A percentile compares a stretch with the other conserved stretches of the same genome.
phyloP scores from a whole-genome alignment of 495 filamentous ascomycete species.

The Hypoxylon perforatum region DNA sequence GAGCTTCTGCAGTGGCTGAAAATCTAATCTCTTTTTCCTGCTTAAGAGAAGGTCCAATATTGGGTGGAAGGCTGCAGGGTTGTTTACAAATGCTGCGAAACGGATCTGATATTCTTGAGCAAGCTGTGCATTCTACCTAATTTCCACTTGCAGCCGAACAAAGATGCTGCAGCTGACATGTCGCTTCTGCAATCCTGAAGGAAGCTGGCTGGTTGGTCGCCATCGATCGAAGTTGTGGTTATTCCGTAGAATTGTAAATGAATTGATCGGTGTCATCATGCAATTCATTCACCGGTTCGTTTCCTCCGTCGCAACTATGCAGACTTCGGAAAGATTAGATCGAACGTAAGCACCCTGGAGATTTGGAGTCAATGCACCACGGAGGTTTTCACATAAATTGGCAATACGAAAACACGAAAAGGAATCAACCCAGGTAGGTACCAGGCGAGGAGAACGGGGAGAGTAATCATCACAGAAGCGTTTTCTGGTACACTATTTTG shows the following conservation, averaged over 20 bases:
- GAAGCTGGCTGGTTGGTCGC: slow-evolving; percentile 12
- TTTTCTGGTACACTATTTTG: not conserved
- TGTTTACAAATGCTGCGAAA: slow-evolving; percentile 15
- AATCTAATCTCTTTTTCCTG: slow-evolving; percentile 13
- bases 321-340: no score
- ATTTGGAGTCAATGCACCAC: no score
- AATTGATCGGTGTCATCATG: slow-evolving; percentile 27
- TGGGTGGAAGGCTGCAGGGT: slow-evolving; percentile 7
- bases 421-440: no score
- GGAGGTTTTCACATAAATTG: no score
- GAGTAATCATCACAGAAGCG: no score
- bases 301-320: no score
- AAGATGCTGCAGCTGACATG: slow-evolving; percentile 28
- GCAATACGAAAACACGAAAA: no score
- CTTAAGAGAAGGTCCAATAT: not conserved
- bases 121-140: slow-evolving; percentile 15
- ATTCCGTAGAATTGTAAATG: not conserved
- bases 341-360: no score
- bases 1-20: slow-evolving; percentile 6
- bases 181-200: slow-evolving; percentile 13
- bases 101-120: slow-evolving; percentile 27
- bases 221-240: slow-evolving; percentile 13
- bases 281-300: slow-evolving; percentile 14
- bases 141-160: slow-evolving; percentile 28
- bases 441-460: no score